Evolutionary conservation across 495 filamentous ascomycete species (phyloP), one percentile per base, ranked within the genome.

Genomic region (Penicillium mononematosum): DNA sequence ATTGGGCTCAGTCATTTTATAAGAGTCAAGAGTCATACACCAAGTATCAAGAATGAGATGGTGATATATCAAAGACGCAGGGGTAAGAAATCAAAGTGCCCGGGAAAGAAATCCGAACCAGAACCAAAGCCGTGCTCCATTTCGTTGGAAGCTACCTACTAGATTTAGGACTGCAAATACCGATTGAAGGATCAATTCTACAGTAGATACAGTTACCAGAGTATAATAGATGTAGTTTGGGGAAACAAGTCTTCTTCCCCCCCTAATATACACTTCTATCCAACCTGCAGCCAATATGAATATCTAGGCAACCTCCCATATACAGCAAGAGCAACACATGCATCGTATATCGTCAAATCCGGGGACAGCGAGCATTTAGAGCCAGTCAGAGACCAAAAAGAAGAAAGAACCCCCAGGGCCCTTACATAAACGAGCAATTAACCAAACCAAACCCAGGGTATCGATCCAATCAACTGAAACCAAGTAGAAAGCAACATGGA

Each of bases 191-290:
- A 27, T 27, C 25, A 27, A 27, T 27, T 8, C 25, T 27, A 27
- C 6, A 27, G 25, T 27, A 27, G 25, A 8, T 27, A 27, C 5
- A 8, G 25, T 27, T 27, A 27, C 25, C 8, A 7, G 25, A 27
- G 25, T 27, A 4, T 4, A 24, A 4, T 24, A 24, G 22, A 22
- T 22, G 34, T 36, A 8, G 7, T 9, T 5, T 20, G 11, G 31
- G 20, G 14, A 36, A 50, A 10, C 17, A 43, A 7, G 27, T 25
- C 22, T 20, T 11, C 4, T 27, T 24, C 3, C 3, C 3, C 2
- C 3, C 2, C 16, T 55, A 55, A 43, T 56, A 14, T 56, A 50
- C 46, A 56, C 12, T 34, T 56, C 25, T 47, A 50, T 42, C n/a
- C 9, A 24, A 41, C 12, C 42, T 54, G 29, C 9, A 38, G 38